Conservation (phyloP, 176 grass and related monocot species). For the Oryza punctata region DNA sequence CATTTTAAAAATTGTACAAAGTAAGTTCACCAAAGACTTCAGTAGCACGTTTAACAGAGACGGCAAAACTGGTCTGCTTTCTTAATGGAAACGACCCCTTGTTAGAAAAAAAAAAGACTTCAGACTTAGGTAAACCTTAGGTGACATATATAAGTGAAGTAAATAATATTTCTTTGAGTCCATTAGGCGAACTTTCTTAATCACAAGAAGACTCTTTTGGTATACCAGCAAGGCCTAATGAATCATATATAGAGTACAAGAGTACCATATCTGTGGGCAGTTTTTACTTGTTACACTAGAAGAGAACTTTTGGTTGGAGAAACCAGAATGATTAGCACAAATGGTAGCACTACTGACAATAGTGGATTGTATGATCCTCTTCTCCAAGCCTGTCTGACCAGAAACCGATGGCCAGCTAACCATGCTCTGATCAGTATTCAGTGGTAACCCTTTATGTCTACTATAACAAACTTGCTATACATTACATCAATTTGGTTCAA, state of each 20-base stretch:
- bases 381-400: not conserved
- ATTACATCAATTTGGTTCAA: not conserved
- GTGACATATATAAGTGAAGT: conserved; percentile 9
- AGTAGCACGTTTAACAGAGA: not conserved
- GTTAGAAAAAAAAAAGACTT: not conserved
- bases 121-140: conserved; percentile 17
- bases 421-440: too few relatives aligned
- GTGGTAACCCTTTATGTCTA: too few relatives aligned
- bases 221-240: conserved; percentile 17
- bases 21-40: too few relatives aligned
- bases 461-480: not conserved
- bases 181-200: conserved; percentile 23
- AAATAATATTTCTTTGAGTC: conserved; percentile 11
- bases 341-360: not conserved
- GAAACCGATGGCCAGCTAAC: not conserved
- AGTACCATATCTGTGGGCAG: not conserved
- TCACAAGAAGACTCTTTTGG: conserved; percentile 33
- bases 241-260: not conserved
- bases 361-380: too few relatives aligned
- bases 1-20: not conserved
- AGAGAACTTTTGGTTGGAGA: not conserved
- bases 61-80: not conserved
- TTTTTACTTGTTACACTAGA: not conserved
- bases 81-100: not conserved
- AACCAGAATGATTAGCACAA: not conserved